Evolutionary conservation across 2,329 filamentous ascomycete genomes (phyloP), one percentile per base, ranked within the genome.

Genomic region (Sarocladium strictum): DNA sequence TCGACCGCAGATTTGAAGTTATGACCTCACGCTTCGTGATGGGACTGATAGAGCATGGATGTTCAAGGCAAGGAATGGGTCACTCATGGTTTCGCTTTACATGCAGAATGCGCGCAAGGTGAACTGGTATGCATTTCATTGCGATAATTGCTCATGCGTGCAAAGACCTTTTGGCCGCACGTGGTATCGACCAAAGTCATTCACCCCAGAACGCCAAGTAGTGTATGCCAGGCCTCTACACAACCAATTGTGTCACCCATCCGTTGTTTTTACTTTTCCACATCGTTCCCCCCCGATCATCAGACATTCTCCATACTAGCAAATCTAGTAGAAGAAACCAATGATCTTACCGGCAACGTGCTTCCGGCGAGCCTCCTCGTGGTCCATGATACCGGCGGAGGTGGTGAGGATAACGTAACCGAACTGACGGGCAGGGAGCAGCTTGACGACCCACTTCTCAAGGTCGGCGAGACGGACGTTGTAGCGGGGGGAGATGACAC

Each of bases 381-480:
- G 94, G 83, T 99, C 94, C 93, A 99, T 97, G 78, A 99, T 99
- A 76, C 94, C 94, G 62, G 94, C 91, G 58, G 92, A 97, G 78
- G 94, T 99, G 76, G 94, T 99, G 70, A 99, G 88, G 78, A 99
- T 91, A 72, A 99, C 90, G 81, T 91, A 97, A 72, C 94, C 94
- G 84, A 99, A 99, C 81, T 99, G 94, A 97, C 94, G 94, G 65
- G 94, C 92, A 65, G 94, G 94, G 63, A 99, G 86, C 72, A 99
- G 89, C 86, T 96, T 96, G 80, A 96, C 90, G 69, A 97, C 91
- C 94, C 94, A 99, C 85, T 97, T 97, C 90, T 99, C 94, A 73
- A 99, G 85, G 69, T 99, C 94, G 70, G 83, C 80, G 71, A 99
- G 91, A 76, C 93, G 91, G 77, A 99, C 89, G 85, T 97, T 97